These are phyloP conservation scores for Globisporangium parvum DNA, from an alignment of 352 stramenopile species.

Conservation along the genomic window DNA sequence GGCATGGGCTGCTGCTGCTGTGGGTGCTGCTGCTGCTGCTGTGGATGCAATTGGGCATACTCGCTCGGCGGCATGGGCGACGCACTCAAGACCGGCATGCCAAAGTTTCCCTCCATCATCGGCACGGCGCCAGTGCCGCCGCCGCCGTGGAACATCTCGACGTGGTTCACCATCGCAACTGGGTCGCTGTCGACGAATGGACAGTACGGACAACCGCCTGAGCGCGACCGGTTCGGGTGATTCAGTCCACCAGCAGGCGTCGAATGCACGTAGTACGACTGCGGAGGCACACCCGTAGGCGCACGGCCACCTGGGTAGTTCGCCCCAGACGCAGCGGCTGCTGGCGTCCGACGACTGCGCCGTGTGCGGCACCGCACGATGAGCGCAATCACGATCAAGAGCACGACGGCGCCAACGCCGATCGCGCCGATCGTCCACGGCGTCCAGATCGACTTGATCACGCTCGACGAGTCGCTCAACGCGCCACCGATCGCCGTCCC, in stretches of 20 bases:
- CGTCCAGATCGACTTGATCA: constrained; percentile 39
- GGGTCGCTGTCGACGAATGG: constrained; percentile 37
- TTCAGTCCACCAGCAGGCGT: constrained; percentile 13
- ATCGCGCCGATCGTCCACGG: constrained; percentile 49
- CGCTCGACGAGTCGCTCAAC: background rate
- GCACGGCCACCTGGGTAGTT: constrained; percentile 5
- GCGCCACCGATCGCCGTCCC: constrained; percentile 33
- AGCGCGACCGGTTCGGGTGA: background rate
- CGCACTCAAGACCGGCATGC: constrained; percentile 10
- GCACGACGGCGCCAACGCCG: constrained; percentile 32
- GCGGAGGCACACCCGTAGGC: background rate
- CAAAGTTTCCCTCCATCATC: constrained; percentile 13
- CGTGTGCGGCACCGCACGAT: constrained; percentile 28
- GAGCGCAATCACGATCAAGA: constrained; percentile 39
- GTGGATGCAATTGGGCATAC: background rate
- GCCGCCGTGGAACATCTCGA: constrained; percentile 37
- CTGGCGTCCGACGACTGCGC: constrained; percentile 13
- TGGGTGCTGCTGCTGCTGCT: background rate
- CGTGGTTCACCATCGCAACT: constrained; percentile 62
- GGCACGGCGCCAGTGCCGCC: constrained; percentile 8
- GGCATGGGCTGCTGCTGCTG: background rate
- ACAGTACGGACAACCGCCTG: constrained; percentile 55
- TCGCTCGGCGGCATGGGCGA: constrained; percentile 1
- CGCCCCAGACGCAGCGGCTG: background rate
- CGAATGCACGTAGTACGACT: constrained; percentile 15